These are phyloP conservation scores for Ophiostoma fasciatum DNA, from an alignment of 2,329 filamentous ascomycete species.

Conservation along the genomic window DNA sequence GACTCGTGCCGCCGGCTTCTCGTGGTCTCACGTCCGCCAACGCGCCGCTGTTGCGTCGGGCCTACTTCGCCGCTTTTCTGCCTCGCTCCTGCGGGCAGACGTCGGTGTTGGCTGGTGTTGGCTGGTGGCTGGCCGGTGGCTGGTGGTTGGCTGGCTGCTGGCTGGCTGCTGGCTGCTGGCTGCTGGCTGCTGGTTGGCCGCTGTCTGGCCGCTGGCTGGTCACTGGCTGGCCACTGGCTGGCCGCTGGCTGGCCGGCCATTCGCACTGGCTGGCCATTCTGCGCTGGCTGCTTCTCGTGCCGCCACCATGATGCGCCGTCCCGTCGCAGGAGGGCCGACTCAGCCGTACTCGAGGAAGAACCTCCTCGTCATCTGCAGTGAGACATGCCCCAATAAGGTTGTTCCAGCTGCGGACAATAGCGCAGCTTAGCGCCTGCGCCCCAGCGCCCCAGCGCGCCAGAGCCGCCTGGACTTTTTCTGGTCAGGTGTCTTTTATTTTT, in stretches of 20 bases:
- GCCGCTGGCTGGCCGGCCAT: too few relatives aligned
- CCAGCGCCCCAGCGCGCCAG: too few relatives aligned
- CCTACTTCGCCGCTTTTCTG: slow-evolving; percentile 9
- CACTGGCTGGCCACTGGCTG: too few relatives aligned
- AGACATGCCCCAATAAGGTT: slow-evolving; percentile 1
- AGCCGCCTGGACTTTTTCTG: too few relatives aligned
- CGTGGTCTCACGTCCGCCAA: not conserved
- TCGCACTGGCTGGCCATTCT: not conserved
- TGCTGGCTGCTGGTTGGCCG: too few relatives aligned
- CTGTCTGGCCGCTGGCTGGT: too few relatives aligned
- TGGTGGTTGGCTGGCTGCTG: too few relatives aligned
- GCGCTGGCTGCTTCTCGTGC: too few relatives aligned
- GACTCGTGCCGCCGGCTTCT: not conserved
- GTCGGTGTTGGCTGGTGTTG: not conserved
- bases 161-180: too few relatives aligned
- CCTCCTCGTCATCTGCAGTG: not conserved
- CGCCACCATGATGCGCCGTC: too few relatives aligned
- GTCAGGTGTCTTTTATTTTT: not conserved
- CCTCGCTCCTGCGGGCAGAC: too few relatives aligned
- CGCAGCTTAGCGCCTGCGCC: too few relatives aligned
- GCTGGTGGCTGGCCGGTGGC: not conserved
- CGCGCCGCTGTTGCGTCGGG: slow-evolving; percentile 2
- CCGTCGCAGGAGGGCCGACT: not conserved
- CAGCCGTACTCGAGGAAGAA: not conserved
- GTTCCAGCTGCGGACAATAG: not conserved